Evolutionary conservation across 257 asterid genomes (phyloP).

Genomic region (Echites panduratus): DNA sequence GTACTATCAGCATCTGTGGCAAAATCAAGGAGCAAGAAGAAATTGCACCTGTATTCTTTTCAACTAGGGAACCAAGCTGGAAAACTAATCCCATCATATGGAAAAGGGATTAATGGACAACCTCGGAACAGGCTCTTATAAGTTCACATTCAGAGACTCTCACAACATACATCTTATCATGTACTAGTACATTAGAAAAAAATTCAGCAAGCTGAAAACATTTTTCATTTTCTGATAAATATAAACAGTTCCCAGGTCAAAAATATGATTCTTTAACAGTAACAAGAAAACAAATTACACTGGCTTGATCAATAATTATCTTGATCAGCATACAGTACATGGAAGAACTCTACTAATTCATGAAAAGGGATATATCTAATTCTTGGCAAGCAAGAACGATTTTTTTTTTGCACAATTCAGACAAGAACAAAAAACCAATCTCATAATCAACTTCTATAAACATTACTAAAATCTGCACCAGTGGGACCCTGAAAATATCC

Average conservation of each 20-base stretch:
- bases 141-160: background rate
- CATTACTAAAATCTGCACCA: background rate
- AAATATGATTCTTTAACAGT: background rate
- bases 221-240: background rate
- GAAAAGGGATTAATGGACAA: background rate
- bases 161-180: background rate
- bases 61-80: background rate
- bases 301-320: constrained; percentile 5
- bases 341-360: background rate
- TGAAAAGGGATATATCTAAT: constrained; percentile 1
- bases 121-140: background rate
- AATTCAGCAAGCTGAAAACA: background rate
- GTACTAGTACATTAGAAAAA: background rate
- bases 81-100: background rate
- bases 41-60: background rate
- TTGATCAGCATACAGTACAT: background rate
- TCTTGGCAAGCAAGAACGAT: background rate
- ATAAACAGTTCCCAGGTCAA: background rate
- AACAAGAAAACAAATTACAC: background rate
- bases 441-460: background rate
- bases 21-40: background rate
- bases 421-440: background rate
- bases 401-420: background rate
- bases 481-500: background rate
- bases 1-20: background rate